Conservation (phyloP, 352 stramenopile species). For the Phytophthora nicotianae region DNA sequence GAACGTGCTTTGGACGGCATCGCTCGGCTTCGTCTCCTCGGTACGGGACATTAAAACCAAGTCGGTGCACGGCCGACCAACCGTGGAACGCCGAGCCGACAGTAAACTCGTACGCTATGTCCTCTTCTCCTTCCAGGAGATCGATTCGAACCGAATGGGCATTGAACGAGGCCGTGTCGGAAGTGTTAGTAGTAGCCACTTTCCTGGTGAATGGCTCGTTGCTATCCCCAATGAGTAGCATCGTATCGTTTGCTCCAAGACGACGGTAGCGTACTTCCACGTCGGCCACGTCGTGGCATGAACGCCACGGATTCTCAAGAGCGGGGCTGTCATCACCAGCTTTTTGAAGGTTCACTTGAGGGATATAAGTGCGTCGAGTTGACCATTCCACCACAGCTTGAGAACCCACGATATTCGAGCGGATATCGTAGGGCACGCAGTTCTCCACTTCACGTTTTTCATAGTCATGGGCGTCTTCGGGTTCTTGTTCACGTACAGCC, state of each 20-base stretch:
- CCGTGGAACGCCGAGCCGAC: slow-evolving; percentile 78
- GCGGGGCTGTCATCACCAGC: slow-evolving; percentile 24
- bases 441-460: slow-evolving; percentile 82
- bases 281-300: slow-evolving; percentile 60
- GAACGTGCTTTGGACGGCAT: slow-evolving; percentile 80
- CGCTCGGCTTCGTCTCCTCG: slow-evolving; percentile 42
- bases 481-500: slow-evolving; percentile 35
- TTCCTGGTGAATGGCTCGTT: slow-evolving; percentile 39
- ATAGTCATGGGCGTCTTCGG: slow-evolving; percentile 57
- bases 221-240: slow-evolving; percentile 11
- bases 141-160: slow-evolving; percentile 65
- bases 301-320: slow-evolving; percentile 60
- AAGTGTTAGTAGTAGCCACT: slow-evolving; percentile 54
- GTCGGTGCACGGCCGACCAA: slow-evolving; percentile 67
- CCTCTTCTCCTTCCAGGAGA: slow-evolving; percentile 21
- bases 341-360: slow-evolving; percentile 53
- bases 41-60: slow-evolving; percentile 58
- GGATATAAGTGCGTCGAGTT: slow-evolving; percentile 76
- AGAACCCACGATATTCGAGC: slow-evolving; percentile 56
- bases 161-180: slow-evolving; percentile 54
- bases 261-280: slow-evolving; percentile 60
- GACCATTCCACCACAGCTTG: slow-evolving; percentile 71
- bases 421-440: slow-evolving; percentile 80
- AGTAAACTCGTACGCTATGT: slow-evolving; percentile 64
- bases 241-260: slow-evolving; percentile 36